Evolutionary conservation across 192 early-diverging fungal genomes (phyloP).

Genomic region (Phlyctochytrium arcticum): DNA sequence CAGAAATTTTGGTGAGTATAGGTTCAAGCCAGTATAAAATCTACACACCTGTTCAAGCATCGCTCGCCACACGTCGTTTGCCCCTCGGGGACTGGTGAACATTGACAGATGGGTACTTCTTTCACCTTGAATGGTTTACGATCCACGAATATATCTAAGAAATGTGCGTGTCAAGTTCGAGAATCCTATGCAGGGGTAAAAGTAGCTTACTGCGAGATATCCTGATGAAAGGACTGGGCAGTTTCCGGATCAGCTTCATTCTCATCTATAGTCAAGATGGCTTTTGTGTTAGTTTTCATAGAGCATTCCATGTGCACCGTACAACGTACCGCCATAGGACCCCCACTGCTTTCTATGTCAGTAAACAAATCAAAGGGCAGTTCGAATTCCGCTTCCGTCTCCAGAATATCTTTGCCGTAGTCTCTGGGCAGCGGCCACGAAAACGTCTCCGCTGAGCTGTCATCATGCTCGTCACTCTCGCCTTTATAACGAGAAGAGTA

Average conservation of each 20-base stretch:
- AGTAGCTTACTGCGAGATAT: conserved; percentile 51
- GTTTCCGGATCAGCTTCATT: conserved; percentile 7
- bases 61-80: conserved; percentile 59
- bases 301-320: conserved; percentile 17
- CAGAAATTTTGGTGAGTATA: too few species aligned
- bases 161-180: not conserved
- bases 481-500: conserved; percentile 41
- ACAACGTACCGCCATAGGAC: not conserved
- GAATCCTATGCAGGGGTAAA: not conserved
- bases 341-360: conserved; percentile 21
- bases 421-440: conserved; percentile 59
- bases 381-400: conserved; percentile 54
- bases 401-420: conserved; percentile 54
- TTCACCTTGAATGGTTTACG: conserved; percentile 55
- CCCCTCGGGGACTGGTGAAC: conserved; percentile 51
- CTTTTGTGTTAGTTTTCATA: conserved; percentile 27
- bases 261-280: not conserved
- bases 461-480: too few species aligned
- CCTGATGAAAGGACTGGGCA: conserved; percentile 47
- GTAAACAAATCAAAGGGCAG: conserved; percentile 61
- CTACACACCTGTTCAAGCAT: conserved; percentile 64
- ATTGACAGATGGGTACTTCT: conserved; percentile 55
- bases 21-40: too few species aligned
- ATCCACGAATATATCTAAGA: conserved; percentile 72
- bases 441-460: conserved; percentile 29